phyloP scores from a whole-genome alignment of 2,329 filamentous ascomycete genomes.

The Emydomyces testavorans region DNA sequence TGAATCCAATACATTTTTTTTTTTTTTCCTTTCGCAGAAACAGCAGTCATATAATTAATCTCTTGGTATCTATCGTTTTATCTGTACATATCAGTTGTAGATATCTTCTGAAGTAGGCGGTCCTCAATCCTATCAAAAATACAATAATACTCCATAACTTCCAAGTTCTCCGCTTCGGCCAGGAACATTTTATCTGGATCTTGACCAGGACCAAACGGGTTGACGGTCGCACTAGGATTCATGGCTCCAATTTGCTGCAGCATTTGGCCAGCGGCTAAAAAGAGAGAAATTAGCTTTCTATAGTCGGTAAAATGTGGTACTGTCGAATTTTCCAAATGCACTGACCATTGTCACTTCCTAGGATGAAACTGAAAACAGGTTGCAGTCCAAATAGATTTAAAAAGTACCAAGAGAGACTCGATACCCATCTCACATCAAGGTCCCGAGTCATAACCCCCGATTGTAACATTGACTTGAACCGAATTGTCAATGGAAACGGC shows the following conservation, averaged over 20 bases:
- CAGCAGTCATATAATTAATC: too few species aligned
- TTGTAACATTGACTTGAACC: constrained; percentile 99
- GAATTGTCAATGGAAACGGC: constrained; percentile 91
- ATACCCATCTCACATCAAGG: constrained; percentile 97
- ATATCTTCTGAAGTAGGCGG: constrained; percentile 53
- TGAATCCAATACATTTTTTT: too few species aligned
- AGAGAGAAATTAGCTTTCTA: background rate
- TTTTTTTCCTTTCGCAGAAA: too few species aligned
- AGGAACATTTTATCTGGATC: constrained; percentile 94
- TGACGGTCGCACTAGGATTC: constrained; percentile 51
- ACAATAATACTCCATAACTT: constrained; percentile 87
- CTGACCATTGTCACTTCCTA: constrained; percentile 91
- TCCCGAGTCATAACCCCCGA: constrained; percentile 91
- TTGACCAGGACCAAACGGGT: constrained; percentile 83
- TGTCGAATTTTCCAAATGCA: too few species aligned
- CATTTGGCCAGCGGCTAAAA: constrained; percentile 74
- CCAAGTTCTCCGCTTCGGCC: constrained; percentile 86
- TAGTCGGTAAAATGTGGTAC: background rate
- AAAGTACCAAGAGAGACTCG: constrained; percentile 97
- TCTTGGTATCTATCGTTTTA: too few species aligned
- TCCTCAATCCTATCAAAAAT: constrained; percentile 82
- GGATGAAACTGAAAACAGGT: constrained; percentile 91
- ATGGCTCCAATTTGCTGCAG: constrained; percentile 70
- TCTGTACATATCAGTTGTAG: background rate
- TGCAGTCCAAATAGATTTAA: constrained; percentile 93